phyloP scores from a whole-genome alignment of 2,329 filamentous ascomycete genomes.

The Trichoderma koningiopsis region DNA sequence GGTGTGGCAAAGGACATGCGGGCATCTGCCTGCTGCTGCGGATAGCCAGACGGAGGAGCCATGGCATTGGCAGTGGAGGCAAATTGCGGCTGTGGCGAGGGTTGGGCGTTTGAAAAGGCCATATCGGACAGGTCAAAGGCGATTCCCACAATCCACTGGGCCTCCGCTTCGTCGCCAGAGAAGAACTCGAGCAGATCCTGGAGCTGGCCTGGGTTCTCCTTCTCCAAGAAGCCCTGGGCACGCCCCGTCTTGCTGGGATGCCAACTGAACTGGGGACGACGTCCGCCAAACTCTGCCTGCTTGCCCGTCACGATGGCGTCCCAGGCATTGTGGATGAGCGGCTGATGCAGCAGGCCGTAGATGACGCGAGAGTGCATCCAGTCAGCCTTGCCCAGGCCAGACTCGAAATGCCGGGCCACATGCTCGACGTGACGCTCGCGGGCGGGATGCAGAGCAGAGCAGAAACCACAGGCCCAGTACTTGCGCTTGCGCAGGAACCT shows the following conservation, averaged over 20 bases:
- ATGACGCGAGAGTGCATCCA: constrained; percentile 72
- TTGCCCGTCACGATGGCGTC: constrained; percentile 56
- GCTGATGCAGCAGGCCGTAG: constrained; percentile 67
- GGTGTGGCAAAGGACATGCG: constrained; percentile 37
- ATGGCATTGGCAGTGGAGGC: background rate
- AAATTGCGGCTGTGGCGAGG: constrained; percentile 29
- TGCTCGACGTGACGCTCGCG: constrained; percentile 70
- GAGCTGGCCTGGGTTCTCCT: constrained; percentile 63
- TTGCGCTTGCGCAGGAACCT: constrained; percentile 64
- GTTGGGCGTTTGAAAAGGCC: constrained; percentile 39
- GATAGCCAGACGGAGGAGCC: constrained; percentile 8
- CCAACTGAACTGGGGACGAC: constrained; percentile 65
- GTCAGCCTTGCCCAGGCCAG: constrained; percentile 62
- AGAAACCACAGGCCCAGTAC: constrained; percentile 71
- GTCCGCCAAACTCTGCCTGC: constrained; percentile 56
- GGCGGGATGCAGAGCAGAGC: constrained; percentile 62
- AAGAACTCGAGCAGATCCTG: constrained; percentile 69
- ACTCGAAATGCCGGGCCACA: constrained; percentile 67
- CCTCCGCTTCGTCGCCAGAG: constrained; percentile 58
- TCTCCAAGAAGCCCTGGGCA: constrained; percentile 61
- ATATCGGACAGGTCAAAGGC: constrained; percentile 60
- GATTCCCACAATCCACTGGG: constrained; percentile 58
- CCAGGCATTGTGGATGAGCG: constrained; percentile 63
- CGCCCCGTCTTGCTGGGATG: constrained; percentile 58
- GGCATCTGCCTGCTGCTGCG: constrained; percentile 29